A percentile compares a stretch with the other conserved stretches of the same genome.
These are phyloP conservation scores for Telopea speciosissima DNA, from an alignment of 177 flowering plant genomes.

Conservation along the genomic window DNA sequence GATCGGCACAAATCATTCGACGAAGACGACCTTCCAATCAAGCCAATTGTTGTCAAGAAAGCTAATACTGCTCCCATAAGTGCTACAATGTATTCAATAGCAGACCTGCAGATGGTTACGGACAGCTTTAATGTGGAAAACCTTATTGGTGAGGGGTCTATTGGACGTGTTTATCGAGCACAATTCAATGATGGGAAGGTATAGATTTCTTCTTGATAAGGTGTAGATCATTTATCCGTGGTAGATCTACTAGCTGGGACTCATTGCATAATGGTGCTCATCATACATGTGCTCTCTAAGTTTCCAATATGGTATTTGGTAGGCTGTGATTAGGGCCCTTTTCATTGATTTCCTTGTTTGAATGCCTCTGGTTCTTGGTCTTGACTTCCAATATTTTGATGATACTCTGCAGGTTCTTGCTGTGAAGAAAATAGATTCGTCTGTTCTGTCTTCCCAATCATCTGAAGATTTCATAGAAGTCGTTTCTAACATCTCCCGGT, in stretches of 20 bases:
- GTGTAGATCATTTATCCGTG: not conserved
- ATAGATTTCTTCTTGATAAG: constrained; percentile 3
- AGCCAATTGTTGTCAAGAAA: constrained; percentile 56
- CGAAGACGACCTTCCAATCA: constrained; percentile 56
- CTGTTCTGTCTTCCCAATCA: constrained; percentile 41
- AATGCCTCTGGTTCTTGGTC: constrained; percentile 2
- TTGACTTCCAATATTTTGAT: not conserved
- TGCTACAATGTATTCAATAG: constrained; percentile 60
- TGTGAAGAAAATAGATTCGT: constrained; percentile 81
- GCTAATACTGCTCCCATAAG: constrained; percentile 38
- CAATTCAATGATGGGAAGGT: constrained; percentile 91
- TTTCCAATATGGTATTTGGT: not conserved
- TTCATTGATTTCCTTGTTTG: not conserved
- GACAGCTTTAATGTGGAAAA: constrained; percentile 78
- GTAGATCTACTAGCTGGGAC: not conserved
- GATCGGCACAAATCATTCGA: constrained; percentile 88
- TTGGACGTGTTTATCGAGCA: constrained; percentile 92
- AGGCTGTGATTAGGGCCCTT: not conserved
- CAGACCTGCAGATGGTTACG: constrained; percentile 94
- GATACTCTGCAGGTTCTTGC: constrained; percentile 60
- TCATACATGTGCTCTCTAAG: not conserved
- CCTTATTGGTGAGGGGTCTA: constrained; percentile 88
- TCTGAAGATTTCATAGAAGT: constrained; percentile 70
- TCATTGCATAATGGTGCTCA: not conserved
- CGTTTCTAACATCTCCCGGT: constrained; percentile 59